phyloP scores from a whole-genome alignment of 1,139 yeast genomes.

The Diutina sp. region DNA sequence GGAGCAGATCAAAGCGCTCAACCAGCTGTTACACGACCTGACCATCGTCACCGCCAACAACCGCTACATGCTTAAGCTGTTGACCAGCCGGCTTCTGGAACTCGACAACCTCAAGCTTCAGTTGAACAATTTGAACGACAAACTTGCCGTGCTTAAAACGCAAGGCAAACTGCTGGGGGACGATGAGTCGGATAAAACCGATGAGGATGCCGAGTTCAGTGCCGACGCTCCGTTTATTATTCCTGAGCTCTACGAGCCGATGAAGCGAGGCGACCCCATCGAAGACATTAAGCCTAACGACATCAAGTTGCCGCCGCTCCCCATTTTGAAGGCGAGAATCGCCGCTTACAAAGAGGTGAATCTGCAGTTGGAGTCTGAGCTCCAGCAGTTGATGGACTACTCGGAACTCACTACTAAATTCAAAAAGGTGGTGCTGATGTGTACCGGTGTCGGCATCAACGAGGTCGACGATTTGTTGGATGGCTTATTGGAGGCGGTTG shows the following conservation, averaged over 20 bases:
- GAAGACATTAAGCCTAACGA: slow-evolving; percentile 15
- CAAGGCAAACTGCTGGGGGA: not conserved
- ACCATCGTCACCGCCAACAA: slow-evolving; percentile 34
- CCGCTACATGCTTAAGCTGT: slow-evolving; percentile 24
- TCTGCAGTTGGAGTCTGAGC: slow-evolving; percentile 34
- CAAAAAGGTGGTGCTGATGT: slow-evolving; percentile 77
- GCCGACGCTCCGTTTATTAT: slow-evolving; percentile 49
- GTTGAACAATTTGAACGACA: slow-evolving; percentile 29
- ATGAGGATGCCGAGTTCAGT: slow-evolving; percentile 4
- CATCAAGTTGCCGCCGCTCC: slow-evolving; percentile 30
- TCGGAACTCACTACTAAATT: slow-evolving; percentile 70
- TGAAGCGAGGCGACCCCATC: slow-evolving; percentile 21
- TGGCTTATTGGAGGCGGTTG: slow-evolving; percentile 83
- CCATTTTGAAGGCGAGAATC: slow-evolving; percentile 61
- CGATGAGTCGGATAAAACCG: not conserved
- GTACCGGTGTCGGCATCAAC: slow-evolving; percentile 67
- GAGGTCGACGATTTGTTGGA: slow-evolving; percentile 78
- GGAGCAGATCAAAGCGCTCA: slow-evolving; percentile 23
- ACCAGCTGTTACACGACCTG: slow-evolving; percentile 27
- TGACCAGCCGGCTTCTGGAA: slow-evolving; percentile 22
- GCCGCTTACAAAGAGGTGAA: slow-evolving; percentile 48
- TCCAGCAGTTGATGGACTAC: slow-evolving; percentile 31
- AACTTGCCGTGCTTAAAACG: slow-evolving; percentile 13
- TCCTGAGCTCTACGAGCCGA: slow-evolving; percentile 38
- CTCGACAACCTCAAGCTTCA: slow-evolving; percentile 32